phyloP scores from a whole-genome alignment of 2,329 filamentous ascomycete genomes.

The Thielaviopsis populi region DNA sequence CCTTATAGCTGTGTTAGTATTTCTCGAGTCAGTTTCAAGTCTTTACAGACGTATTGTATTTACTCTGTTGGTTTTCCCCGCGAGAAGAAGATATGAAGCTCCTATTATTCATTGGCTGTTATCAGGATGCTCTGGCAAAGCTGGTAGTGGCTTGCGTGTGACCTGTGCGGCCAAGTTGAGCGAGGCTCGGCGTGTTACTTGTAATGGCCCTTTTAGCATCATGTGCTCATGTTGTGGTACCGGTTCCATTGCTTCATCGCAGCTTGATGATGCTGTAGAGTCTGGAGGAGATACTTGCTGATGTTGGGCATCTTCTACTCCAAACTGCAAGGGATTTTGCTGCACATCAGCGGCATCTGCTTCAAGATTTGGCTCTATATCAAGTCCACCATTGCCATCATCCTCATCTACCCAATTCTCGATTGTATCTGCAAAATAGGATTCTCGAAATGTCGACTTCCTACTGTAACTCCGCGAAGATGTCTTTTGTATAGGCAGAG shows the following conservation, averaged over 20 bases:
- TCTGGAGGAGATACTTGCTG: constrained; percentile 5
- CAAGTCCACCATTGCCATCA: background rate
- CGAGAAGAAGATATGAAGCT: background rate
- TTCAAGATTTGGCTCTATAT: background rate
- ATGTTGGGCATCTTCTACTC: background rate
- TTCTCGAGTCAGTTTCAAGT: background rate
- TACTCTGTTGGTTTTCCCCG: background rate
- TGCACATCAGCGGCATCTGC: background rate
- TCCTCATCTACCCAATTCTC: background rate
- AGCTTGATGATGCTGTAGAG: constrained; percentile 1
- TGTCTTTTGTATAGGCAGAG: background rate
- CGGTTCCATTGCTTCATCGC: background rate
- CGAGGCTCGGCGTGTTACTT: background rate
- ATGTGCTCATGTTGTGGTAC: background rate
- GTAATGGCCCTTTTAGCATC: background rate
- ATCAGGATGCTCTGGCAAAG: constrained; percentile 27
- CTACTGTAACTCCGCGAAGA: background rate
- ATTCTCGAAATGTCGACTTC: background rate
- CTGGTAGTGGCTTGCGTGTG: constrained; percentile 30
- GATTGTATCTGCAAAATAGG: background rate
- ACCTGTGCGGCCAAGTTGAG: constrained; percentile 2
- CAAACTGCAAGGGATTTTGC: background rate
- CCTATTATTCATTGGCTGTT: background rate
- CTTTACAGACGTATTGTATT: background rate
- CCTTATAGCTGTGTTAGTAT: background rate